Percentiles rank a stretch among this genome's conserved stretches.
phyloP scores from a whole-genome alignment of 148 eudicot species.

The Drosera capensis region DNA sequence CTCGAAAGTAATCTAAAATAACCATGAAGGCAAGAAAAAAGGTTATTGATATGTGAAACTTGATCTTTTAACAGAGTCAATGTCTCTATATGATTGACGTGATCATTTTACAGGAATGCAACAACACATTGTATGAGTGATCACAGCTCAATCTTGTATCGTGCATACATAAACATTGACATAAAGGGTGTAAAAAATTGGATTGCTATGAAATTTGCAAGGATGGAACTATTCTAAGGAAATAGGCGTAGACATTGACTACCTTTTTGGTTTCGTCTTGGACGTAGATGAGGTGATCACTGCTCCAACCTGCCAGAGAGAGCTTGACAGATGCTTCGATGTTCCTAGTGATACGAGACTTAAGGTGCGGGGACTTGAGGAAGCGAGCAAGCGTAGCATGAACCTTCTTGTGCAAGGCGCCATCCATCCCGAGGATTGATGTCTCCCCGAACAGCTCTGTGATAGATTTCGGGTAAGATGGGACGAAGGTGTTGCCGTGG shows the following conservation, averaged over 20 bases:
- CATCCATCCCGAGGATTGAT: constrained; percentile 64
- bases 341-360: constrained; percentile 37
- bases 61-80: not conserved
- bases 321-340: constrained; percentile 38
- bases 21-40: not conserved
- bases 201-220: too few relatives aligned
- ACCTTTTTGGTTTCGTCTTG: constrained; percentile 85
- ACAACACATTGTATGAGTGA: not conserved
- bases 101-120: not conserved
- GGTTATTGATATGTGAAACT: too few relatives aligned
- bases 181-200: too few relatives aligned
- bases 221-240: too few relatives aligned
- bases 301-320: constrained; percentile 39
- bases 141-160: not conserved
- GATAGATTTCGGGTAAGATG: constrained; percentile 71
- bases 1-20: constrained; percentile 57
- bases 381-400: constrained; percentile 62
- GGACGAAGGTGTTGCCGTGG: constrained; percentile 56
- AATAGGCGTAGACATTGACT: too few relatives aligned
- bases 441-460: constrained; percentile 61
- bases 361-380: constrained; percentile 59
- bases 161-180: not conserved
- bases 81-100: not conserved
- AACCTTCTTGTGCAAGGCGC: constrained; percentile 42
- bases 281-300: constrained; percentile 23